Conservation (phyloP, 345 rosid genomes). For the Sonneratia caseolaris region DNA sequence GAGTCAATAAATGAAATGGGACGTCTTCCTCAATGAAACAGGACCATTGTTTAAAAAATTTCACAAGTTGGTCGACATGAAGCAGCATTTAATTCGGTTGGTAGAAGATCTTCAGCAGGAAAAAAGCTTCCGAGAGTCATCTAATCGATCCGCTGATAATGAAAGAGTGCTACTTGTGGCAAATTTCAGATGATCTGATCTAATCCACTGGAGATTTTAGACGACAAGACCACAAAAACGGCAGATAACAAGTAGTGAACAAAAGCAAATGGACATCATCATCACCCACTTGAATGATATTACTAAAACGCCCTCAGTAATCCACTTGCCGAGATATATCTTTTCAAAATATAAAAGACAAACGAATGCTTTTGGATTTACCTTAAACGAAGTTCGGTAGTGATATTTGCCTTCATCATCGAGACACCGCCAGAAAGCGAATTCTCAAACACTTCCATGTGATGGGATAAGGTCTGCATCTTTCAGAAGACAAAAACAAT, state of each 20-base stretch:
- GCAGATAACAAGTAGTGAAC: background rate
- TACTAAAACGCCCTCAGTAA: background rate
- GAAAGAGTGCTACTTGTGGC: background rate
- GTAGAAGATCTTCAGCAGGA: background rate
- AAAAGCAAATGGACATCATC: constrained; percentile 7
- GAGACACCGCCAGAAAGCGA: background rate
- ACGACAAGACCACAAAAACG: background rate
- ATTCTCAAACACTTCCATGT: background rate
- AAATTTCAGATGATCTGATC: background rate
- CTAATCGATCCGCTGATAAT: background rate
- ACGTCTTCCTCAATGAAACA: background rate
- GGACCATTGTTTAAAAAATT: background rate
- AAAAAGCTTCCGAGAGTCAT: background rate
- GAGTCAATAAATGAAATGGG: background rate
- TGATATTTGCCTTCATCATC: background rate
- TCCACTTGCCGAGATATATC: background rate
- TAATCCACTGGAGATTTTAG: background rate
- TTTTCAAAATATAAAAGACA: background rate
- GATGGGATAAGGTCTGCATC: constrained; percentile 8
- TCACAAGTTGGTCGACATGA: background rate
- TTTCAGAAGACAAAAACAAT: background rate
- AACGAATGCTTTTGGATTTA: constrained; percentile 2
- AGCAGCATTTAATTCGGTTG: background rate
- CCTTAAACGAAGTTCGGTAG: background rate
- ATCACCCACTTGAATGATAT: background rate